Evolutionary conservation across 495 filamentous ascomycete species (phyloP).

Genomic region (Cenococcum geophilum): DNA sequence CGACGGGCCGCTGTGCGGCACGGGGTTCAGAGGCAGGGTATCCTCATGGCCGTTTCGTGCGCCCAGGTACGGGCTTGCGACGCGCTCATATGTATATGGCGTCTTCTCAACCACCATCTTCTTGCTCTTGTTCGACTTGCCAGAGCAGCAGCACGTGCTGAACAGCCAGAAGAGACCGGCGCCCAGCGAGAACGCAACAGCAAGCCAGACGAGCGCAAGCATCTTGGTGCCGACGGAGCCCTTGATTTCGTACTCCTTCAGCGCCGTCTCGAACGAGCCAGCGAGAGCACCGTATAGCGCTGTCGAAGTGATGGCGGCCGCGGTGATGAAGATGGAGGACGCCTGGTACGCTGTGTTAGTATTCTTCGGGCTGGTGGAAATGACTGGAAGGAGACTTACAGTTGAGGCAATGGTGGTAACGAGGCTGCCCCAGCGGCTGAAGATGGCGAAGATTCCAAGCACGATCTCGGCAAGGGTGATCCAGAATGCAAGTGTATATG

Average conservation of each 20-base stretch:
- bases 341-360: slow-evolving; percentile 28
- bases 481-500: slow-evolving; percentile 63
- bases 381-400: slow-evolving; percentile 42
- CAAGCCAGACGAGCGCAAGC: slow-evolving; percentile 68
- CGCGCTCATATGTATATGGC: slow-evolving; percentile 43
- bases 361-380: slow-evolving; percentile 31
- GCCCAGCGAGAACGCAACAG: slow-evolving; percentile 65
- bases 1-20: slow-evolving; percentile 8
- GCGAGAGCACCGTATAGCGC: slow-evolving; percentile 47
- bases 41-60: slow-evolving; percentile 21
- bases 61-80: slow-evolving; percentile 36
- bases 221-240: slow-evolving; percentile 60
- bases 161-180: slow-evolving; percentile 83
- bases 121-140: slow-evolving; percentile 32
- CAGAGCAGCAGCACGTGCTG: slow-evolving; percentile 83
- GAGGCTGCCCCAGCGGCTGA: slow-evolving; percentile 63
- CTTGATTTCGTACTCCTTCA: slow-evolving; percentile 60
- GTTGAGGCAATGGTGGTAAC: slow-evolving; percentile 69
- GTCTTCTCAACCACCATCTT: slow-evolving; percentile 37
- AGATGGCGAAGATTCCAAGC: slow-evolving; percentile 63
- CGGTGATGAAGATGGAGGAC: slow-evolving; percentile 50
- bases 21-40: slow-evolving; percentile 6
- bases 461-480: slow-evolving; percentile 63
- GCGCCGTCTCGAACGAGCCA: slow-evolving; percentile 54
- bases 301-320: slow-evolving; percentile 41